A percentile compares a stretch with the other conserved stretches of the same genome.
Evolutionary conservation across 164 flowering plant genomes (phyloP).

Genomic region (Magnolia changhungtana): DNA sequence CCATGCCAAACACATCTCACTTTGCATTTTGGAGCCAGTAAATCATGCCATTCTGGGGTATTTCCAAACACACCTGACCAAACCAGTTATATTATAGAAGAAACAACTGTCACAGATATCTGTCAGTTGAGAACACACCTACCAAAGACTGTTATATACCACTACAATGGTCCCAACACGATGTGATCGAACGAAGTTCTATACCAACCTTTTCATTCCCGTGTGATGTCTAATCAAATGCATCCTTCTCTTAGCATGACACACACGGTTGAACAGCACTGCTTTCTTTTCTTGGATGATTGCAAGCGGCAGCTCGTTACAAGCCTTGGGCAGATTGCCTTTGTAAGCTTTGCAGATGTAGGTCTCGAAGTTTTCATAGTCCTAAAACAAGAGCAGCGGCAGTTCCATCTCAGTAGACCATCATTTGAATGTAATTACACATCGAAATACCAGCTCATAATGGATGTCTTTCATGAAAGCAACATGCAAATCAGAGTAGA

Average conservation of each 20-base stretch:
- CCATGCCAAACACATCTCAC: too few species aligned
- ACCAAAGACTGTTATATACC: background rate
- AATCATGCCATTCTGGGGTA: too few species aligned
- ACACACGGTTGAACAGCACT: constrained; percentile 20
- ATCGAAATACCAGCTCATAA: background rate
- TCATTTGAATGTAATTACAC: background rate
- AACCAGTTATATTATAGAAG: background rate
- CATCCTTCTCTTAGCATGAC: constrained; percentile 14
- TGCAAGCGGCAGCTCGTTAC: constrained; percentile 30
- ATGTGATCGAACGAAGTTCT: background rate
- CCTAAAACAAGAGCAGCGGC: constrained; percentile 36
- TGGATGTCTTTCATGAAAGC: background rate
- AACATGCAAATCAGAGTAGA: background rate
- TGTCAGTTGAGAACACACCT: background rate
- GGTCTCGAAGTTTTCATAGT: constrained; percentile 51
- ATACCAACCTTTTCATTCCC: constrained; percentile 9
- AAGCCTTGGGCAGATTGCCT: constrained; percentile 51
- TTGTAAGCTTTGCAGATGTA: constrained; percentile 79
- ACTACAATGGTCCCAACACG: background rate
- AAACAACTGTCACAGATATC: background rate
- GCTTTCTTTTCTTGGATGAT: constrained; percentile 13
- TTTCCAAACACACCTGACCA: too few species aligned
- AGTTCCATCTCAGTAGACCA: background rate
- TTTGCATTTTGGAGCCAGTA: too few species aligned
- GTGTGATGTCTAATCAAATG: constrained; percentile 20